A percentile compares a stretch with the other conserved stretches of the same genome.
Conservation (phyloP, 129 eudicot species). For the Flaveria sonorensis region DNA sequence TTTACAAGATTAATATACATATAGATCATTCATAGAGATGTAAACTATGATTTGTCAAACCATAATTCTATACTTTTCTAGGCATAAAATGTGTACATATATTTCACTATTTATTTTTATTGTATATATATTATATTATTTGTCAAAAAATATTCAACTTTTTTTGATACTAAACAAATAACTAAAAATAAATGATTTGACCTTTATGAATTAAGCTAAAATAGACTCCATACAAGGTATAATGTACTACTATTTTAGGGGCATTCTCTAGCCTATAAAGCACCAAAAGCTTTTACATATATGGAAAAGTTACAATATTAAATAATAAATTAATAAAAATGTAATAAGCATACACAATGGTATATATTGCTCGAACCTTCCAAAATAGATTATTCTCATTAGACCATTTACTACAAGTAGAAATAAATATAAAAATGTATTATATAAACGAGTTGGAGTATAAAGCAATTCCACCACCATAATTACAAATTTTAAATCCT, state of each 20-base stretch:
- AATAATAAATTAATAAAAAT: background rate
- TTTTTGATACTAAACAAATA: background rate
- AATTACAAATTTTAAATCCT: background rate
- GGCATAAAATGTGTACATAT: background rate
- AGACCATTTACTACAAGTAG: conserved; percentile 33
- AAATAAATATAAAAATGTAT: conserved; percentile 2
- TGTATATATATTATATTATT: background rate
- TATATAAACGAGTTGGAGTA: conserved; percentile 23
- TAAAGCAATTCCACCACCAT: conserved; percentile 42
- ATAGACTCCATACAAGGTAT: conserved; percentile 24
- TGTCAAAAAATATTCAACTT: background rate
- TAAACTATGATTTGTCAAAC: background rate
- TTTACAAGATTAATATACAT: background rate
- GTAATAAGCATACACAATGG: conserved; percentile 6
- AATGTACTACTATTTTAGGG: conserved; percentile 18
- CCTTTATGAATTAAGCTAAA: background rate
- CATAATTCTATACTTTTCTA: background rate
- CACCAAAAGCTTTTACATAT: conserved; percentile 33
- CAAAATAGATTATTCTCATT: conserved; percentile 22
- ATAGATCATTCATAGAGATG: background rate
- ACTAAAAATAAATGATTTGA: background rate
- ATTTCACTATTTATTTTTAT: background rate
- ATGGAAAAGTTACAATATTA: conserved; percentile 25
- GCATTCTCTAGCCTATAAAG: conserved; percentile 28
- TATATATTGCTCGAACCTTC: conserved; percentile 30